These are phyloP conservation scores for Aspergillus sclerotialis DNA, from an alignment of 2,329 filamentous ascomycete genomes.

Conservation along the genomic window DNA sequence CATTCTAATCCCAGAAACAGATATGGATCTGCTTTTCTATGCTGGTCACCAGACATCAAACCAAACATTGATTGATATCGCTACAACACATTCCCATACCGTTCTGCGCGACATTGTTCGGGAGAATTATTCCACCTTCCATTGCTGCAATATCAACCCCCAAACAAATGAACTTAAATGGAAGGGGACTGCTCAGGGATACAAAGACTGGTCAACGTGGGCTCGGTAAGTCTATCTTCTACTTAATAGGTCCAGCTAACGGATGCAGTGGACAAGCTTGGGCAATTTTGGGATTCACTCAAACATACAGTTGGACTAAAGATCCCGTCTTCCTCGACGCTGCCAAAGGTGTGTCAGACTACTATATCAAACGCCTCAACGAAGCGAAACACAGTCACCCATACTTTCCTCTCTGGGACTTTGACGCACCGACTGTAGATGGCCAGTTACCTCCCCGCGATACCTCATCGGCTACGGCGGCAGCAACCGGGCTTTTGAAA, in stretches of 20 bases:
- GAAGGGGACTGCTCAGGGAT: slow-evolving; percentile 20
- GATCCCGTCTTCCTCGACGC: slow-evolving; percentile 26
- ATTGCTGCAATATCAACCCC: slow-evolving; percentile 36
- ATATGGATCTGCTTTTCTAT: slow-evolving; percentile 36
- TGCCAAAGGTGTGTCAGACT: slow-evolving; percentile 39
- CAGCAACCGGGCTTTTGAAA: slow-evolving; percentile 36
- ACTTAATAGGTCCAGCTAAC: too few species aligned
- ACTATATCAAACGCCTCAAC: slow-evolving; percentile 39
- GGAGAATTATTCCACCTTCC: slow-evolving; percentile 18
- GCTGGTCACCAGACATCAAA: slow-evolving; percentile 27
- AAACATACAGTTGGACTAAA: slow-evolving; percentile 34
- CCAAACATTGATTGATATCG: slow-evolving; percentile 9
- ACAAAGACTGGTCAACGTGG: slow-evolving; percentile 18
- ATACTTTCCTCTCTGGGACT: slow-evolving; percentile 49
- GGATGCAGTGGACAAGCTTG: slow-evolving; percentile 21
- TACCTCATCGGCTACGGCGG: slow-evolving; percentile 36
- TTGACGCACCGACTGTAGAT: slow-evolving; percentile 37
- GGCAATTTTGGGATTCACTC: slow-evolving; percentile 27
- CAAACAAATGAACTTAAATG: slow-evolving; percentile 27
- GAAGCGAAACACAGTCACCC: too few species aligned
- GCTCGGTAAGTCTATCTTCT: too few species aligned
- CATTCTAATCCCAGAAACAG: too few species aligned
- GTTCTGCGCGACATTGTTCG: slow-evolving; percentile 35
- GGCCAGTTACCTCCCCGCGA: slow-evolving; percentile 23
- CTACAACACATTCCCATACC: slow-evolving; percentile 31